A percentile compares a stretch with the other conserved stretches of the same genome.
Evolutionary conservation across 2,329 filamentous ascomycete genomes (phyloP).

Genomic region (Penicillium sp.): DNA sequence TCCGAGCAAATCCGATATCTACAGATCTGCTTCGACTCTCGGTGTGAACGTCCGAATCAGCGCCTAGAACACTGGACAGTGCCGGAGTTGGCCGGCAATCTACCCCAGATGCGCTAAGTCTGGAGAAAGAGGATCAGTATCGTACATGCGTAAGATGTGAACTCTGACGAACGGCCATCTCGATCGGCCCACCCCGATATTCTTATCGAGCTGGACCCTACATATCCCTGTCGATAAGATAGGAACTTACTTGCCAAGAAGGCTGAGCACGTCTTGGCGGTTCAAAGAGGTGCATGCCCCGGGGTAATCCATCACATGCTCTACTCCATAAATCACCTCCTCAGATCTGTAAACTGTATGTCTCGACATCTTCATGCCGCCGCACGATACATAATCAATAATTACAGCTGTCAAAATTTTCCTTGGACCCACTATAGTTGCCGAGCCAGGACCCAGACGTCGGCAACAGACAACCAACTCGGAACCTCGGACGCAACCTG

Average conservation of each 20-base stretch:
- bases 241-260: conserved; percentile 2
- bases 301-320: background rate
- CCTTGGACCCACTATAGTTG: conserved; percentile 4
- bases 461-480: conserved; percentile 15
- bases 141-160: background rate
- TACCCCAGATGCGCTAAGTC: background rate
- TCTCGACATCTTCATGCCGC: too few relatives aligned
- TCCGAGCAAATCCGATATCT: background rate
- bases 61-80: background rate
- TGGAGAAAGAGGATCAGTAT: background rate
- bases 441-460: conserved; percentile 9
- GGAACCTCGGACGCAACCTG: background rate
- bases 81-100: conserved; percentile 4
- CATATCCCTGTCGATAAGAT: conserved; percentile 9
- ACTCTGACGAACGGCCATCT: background rate
- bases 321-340: background rate
- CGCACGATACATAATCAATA: too few relatives aligned
- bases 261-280: conserved; percentile 10
- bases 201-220: conserved; percentile 10
- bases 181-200: conserved; percentile 4
- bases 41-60: background rate
- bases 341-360: background rate
- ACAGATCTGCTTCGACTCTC: background rate
- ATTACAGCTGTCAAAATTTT: conserved; percentile 1
- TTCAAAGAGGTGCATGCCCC: background rate